Evolutionary conservation across 495 filamentous ascomycete genomes (phyloP), one percentile per base, ranked within the genome.

Genomic region (Penicillium turbatum): DNA sequence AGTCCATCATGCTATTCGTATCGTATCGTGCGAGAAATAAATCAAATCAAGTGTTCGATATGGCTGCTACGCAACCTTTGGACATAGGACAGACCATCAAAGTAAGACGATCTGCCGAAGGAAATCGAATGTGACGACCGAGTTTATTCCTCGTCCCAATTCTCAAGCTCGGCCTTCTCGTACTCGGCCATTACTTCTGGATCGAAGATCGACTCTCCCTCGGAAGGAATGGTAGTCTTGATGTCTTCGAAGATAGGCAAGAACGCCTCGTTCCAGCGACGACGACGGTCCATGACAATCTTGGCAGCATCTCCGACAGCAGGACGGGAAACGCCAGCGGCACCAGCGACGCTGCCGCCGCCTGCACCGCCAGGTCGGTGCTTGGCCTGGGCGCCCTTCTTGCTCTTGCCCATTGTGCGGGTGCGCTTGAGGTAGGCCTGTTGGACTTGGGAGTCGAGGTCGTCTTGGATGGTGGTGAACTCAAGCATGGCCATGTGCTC

Each of bases 401-500:
- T 97, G 44, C 83, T 89, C 73, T 90, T 96, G 63, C 89, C 87
- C 72, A 97, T 84, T 4, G 88, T 95, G 27, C 93, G 86, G n/a
- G 90, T 96, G 36, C 93, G 87, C 76, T 97, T 97, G 34, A 95
- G 84, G 62, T 96, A 99, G 24, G 92, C 91, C 61, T 89, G 84
- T 64, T 97, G 89, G 44, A 99, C 92, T 70, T 99, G 93, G 47
- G 83, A 82, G 71, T 99, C 93, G 21, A 99, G 84, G 67, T 97
- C 93, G 62, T 99, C 93, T 53, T 92, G 85, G 63, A 99, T 99
- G 57, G 91, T 97, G 60, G 83, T 85, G 72, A 95, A 99, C 66
- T 99, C 93, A 59, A 97, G 93, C 66, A 89, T 81, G 2, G 93
- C 95, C 84, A 97, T 89, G 56, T 88, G 82, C 66, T 95, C 92